Evolutionary conservation across 768 basidiomycete genomes (phyloP).

Genomic region (Mycena maculata): DNA sequence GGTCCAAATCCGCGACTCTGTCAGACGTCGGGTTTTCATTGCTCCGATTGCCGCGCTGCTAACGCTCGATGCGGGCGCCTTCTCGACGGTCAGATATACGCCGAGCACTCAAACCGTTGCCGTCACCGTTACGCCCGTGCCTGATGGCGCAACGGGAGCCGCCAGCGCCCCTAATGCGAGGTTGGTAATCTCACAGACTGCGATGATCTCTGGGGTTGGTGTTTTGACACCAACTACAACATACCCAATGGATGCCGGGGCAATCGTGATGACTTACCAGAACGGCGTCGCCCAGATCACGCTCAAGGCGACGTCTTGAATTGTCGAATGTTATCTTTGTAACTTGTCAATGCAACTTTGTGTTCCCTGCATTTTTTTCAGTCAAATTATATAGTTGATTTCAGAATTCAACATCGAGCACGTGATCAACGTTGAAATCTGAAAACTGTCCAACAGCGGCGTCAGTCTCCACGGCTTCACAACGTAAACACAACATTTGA

Average conservation of each 20-base stretch:
- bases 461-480: no score
- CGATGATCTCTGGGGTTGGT: slow-evolving; percentile 50
- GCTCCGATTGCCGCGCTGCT: slow-evolving; percentile 61
- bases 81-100: slow-evolving; percentile 55
- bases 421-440: slow-evolving; percentile 20
- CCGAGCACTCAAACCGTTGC: slow-evolving; percentile 51
- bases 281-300: slow-evolving; percentile 53
- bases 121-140: slow-evolving; percentile 53
- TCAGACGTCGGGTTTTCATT: slow-evolving; percentile 63
- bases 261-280: slow-evolving; percentile 57
- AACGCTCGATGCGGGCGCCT: slow-evolving; percentile 63
- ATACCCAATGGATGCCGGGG: slow-evolving; percentile 56
- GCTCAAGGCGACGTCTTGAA: slow-evolving; percentile 30
- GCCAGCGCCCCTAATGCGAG: slow-evolving; percentile 61
- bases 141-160: slow-evolving; percentile 52
- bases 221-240: slow-evolving; percentile 53
- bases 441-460: background rate
- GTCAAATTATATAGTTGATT: background rate
- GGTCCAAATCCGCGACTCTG: slow-evolving; percentile 59
- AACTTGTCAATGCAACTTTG: background rate
- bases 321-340: background rate
- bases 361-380: background rate
- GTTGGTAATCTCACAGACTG: slow-evolving; percentile 57
- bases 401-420: slow-evolving; percentile 13
- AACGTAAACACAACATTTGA: no score